Evolutionary conservation across 2,329 filamentous ascomycete genomes (phyloP).

Genomic region (Aureobasidium mangrovei): DNA sequence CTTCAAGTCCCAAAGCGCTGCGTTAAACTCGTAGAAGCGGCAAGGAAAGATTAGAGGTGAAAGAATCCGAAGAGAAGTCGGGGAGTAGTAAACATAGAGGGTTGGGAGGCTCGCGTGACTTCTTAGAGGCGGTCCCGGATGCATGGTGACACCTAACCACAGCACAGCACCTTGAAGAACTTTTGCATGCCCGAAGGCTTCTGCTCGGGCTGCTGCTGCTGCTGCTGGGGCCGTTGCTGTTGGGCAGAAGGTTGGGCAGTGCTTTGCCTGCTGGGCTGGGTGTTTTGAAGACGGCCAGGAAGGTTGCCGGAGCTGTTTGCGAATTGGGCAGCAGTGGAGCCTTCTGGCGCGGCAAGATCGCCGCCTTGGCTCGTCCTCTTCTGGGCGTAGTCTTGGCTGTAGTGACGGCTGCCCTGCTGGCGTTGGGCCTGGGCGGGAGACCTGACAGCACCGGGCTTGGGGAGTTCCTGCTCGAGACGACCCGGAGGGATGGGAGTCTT

Average conservation of each 20-base stretch:
- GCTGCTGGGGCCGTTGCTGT: slow-evolving; percentile 25
- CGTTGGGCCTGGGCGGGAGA: slow-evolving; percentile 63
- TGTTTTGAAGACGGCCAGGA: slow-evolving; percentile 30
- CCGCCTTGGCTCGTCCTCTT: slow-evolving; percentile 74
- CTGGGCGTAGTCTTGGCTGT: slow-evolving; percentile 28
- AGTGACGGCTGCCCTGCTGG: slow-evolving; percentile 23
- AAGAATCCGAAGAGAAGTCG: slow-evolving; percentile 5
- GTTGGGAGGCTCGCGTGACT: not conserved
- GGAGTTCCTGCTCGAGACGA: slow-evolving; percentile 40
- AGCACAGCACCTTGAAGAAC: slow-evolving; percentile 87
- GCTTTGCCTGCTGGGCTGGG: slow-evolving; percentile 15
- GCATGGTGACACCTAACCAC: slow-evolving; percentile 44
- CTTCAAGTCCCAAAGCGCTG: not conserved
- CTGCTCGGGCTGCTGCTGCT: slow-evolving; percentile 52
- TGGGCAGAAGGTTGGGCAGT: slow-evolving; percentile 13
- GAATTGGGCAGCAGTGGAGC: slow-evolving; percentile 91
- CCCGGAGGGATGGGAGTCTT: slow-evolving; percentile 41
- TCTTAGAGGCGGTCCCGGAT: not conserved
- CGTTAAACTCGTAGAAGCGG: slow-evolving; percentile 6
- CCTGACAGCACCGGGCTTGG: slow-evolving; percentile 55
- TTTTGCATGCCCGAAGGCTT: slow-evolving; percentile 82
- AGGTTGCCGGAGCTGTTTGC: slow-evolving; percentile 90
- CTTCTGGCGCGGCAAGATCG: slow-evolving; percentile 66
- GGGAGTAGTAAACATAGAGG: not conserved
- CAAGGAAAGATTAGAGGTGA: not conserved